A percentile compares a stretch with the other conserved stretches of the same genome.
Conservation (phyloP, 495 filamentous ascomycete species). For the Amphirosellinia nigrospora region DNA sequence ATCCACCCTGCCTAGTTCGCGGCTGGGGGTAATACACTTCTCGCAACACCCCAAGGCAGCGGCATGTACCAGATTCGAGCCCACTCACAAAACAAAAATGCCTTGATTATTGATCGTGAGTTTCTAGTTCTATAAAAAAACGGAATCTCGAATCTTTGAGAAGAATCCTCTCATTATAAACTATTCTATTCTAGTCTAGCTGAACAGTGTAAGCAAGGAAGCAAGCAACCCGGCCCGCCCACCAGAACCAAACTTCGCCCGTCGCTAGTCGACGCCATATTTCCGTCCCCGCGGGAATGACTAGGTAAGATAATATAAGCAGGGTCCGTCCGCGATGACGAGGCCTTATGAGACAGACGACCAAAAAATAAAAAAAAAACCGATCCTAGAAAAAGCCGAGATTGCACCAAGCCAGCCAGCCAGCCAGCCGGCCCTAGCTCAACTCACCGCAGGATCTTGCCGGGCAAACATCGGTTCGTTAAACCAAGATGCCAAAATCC, state of each 20-base stretch:
- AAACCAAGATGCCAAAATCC: background rate
- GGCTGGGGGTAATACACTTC: background rate
- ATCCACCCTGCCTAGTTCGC: background rate
- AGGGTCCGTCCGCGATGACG: conserved; percentile 4
- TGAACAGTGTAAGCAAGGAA: background rate
- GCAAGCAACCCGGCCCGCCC: background rate
- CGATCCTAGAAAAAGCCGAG: background rate
- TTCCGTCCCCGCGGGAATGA: background rate
- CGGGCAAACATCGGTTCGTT: background rate
- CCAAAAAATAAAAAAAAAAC: no score
- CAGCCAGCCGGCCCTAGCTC: background rate
- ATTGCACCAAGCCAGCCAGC: background rate
- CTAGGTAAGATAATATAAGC: background rate
- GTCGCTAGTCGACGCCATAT: background rate
- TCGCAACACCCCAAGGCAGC: background rate
- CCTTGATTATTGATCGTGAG: background rate
- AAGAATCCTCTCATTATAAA: background rate
- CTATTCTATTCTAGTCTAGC: background rate
- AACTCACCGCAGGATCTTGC: background rate
- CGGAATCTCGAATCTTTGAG: background rate
- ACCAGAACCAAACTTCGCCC: background rate
- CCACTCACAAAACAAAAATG: background rate
- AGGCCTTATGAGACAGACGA: conserved; percentile 5
- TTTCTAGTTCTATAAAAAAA: background rate
- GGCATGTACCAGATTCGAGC: background rate